These are phyloP conservation scores for Pseudocercospora vitis DNA, from an alignment of 2,329 filamentous ascomycete genomes.

Conservation along the genomic window DNA sequence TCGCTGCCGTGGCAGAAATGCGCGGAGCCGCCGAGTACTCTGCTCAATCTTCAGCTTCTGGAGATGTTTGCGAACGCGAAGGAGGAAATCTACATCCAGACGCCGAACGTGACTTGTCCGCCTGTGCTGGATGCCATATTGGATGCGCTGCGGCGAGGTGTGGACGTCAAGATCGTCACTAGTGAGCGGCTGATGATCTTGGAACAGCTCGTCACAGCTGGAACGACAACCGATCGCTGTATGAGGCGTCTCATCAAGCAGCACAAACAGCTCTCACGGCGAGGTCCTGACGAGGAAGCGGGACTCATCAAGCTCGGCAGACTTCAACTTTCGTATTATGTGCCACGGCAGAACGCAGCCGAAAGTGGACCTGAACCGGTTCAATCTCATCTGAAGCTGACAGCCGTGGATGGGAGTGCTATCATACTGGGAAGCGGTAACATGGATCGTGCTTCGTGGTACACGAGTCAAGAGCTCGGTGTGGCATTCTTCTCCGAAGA, in stretches of 20 bases:
- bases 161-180: conserved; percentile 56
- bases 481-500: conserved; percentile 54
- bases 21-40: conserved; percentile 59
- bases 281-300: conserved; percentile 45
- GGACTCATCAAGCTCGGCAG: conserved; percentile 48
- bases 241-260: conserved; percentile 59
- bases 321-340: conserved; percentile 62
- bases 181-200: conserved; percentile 50
- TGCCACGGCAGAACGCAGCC: conserved; percentile 35
- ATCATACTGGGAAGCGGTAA: conserved; percentile 77
- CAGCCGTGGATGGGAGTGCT: conserved; percentile 67
- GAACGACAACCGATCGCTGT: conserved; percentile 69
- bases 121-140: conserved; percentile 64
- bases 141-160: conserved; percentile 62
- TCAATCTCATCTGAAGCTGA: conserved; percentile 76
- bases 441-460: conserved; percentile 83
- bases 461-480: conserved; percentile 80
- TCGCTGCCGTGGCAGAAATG: conserved; percentile 52
- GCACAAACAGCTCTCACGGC: conserved; percentile 45
- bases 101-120: conserved; percentile 72
- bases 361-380: conserved; percentile 53
- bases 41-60: conserved; percentile 66
- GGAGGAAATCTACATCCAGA: conserved; percentile 66
- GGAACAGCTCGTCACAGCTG: conserved; percentile 78
- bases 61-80: conserved; percentile 60